phyloP scores from a whole-genome alignment of 441 rosid species.

The Heliophila coronopifolia region DNA sequence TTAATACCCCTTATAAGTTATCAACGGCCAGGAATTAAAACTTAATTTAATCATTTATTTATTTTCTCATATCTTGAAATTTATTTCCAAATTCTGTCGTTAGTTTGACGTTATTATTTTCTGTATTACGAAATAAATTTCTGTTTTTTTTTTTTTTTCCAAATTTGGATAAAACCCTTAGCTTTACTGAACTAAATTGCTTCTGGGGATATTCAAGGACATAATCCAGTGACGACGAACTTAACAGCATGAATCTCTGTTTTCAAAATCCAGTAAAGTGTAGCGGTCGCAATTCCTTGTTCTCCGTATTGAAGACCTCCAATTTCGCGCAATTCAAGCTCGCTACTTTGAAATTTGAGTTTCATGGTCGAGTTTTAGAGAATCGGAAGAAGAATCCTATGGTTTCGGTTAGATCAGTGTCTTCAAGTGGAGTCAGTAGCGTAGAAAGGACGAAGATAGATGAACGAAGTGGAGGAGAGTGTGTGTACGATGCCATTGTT shows the following conservation, averaged over 20 bases:
- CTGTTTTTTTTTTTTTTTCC: no score
- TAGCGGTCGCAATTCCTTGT: background rate
- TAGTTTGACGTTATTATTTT: no score
- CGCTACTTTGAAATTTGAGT: slow-evolving; percentile 17
- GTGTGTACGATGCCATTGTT: slow-evolving; percentile 63
- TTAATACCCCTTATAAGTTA: no score
- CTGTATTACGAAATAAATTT: no score
- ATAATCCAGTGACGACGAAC: slow-evolving; percentile 8
- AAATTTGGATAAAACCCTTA: slow-evolving; percentile 13
- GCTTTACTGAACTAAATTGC: background rate
- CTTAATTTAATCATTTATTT: no score
- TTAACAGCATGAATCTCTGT: slow-evolving; percentile 13
- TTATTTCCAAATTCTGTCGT: no score
- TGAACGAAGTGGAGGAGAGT: slow-evolving; percentile 24
- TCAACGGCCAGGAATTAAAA: slow-evolving; percentile 14
- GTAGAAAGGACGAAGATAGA: slow-evolving; percentile 30
- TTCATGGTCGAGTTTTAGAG: slow-evolving; percentile 7
- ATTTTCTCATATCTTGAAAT: background rate
- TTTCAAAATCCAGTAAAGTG: background rate
- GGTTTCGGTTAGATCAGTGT: slow-evolving; percentile 33
- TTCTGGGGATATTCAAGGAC: background rate
- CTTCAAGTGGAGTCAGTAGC: slow-evolving; percentile 37
- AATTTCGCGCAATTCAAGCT: slow-evolving; percentile 8
- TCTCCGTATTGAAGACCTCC: slow-evolving; percentile 23
- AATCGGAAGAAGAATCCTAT: slow-evolving; percentile 14